Percentiles rank a stretch among this genome's conserved stretches.
These are phyloP conservation scores for Heterobasidion irregulare DNA, from an alignment of 1,284 basidiomycete genomes.

Conservation along the genomic window DNA sequence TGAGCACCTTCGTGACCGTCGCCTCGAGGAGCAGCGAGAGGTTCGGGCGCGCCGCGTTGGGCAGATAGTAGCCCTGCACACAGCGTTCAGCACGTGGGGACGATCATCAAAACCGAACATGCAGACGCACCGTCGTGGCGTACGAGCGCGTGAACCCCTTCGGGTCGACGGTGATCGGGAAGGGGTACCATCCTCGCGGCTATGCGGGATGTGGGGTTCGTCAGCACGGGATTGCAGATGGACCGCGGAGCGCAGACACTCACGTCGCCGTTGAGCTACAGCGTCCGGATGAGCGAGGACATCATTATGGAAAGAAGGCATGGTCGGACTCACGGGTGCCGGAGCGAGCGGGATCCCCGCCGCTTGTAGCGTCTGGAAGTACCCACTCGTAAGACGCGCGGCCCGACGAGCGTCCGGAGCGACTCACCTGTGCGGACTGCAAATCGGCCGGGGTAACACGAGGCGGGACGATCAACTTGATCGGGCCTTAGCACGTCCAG, in stretches of 20 bases:
- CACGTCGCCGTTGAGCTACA: conserved; percentile 1
- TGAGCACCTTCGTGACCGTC: neutral
- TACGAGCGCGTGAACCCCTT: neutral
- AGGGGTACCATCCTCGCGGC: neutral
- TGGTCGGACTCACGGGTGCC: neutral
- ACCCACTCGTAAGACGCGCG: neutral
- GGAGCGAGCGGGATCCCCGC: neutral
- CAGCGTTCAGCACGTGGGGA: neutral
- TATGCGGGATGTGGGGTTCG: neutral
- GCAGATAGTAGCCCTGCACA: neutral
- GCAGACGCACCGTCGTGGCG: neutral
- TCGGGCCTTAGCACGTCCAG: neutral
- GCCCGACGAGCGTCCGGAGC: neutral
- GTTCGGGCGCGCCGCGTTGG: neutral
- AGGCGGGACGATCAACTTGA: neutral
- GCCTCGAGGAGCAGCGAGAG: neutral
- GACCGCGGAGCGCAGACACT: neutral
- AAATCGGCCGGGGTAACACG: neutral
- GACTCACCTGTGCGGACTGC: neutral
- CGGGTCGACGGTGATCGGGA: conserved; percentile 1
- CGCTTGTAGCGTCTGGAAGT: neutral
- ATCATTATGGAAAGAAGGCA: too few species aligned
- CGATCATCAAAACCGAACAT: too few species aligned
- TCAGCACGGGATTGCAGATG: neutral
- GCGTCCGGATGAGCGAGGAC: neutral